Evolutionary conservation across 2,329 filamentous ascomycete genomes (phyloP), one percentile per base, ranked within the genome.

Genomic region (Cercospora beticola): DNA sequence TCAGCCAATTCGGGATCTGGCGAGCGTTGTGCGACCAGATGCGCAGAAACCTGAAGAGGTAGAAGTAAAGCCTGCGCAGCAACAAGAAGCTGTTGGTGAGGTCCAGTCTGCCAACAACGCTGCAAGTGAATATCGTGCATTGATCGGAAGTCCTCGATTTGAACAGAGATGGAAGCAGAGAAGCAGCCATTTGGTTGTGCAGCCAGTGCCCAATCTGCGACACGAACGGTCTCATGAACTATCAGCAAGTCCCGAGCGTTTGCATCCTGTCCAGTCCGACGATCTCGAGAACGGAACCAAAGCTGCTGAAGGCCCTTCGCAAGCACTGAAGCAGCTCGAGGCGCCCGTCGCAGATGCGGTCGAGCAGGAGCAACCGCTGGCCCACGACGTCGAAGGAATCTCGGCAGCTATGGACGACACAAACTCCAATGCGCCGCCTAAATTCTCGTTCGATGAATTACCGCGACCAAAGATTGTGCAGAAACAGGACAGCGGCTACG

Each of bases 401-500:
- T 63, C 43, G 30, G 28, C 30, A 4, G 46, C 70, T 21, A 64
- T 26, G 26, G 67, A 68, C 16, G 70, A 68, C 36, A 46, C 28
- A 7, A 40, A 62, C 14, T 40, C 14, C 30, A 54, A 18, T 21
- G 56, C 40, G 4, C 60, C 57, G 21, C 40, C 59, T 30, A 31
- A n/a, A 43, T 33, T 58, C 52, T 63, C 59, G 8, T 62, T 62
- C 36, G 59, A 62, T 23, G 30, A 59, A 64, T 33, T 30, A 21
- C 54, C n/a, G 16, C 52, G 57, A 52, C 58, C 69, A 46, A 62
- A 57, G n/a, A 64, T 62, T 57, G 62, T 67, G 18, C 67, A 61
- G 33, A 74, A 77, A 60, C 68, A 67, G 14, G 78, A 80, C 66
- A 79, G 78, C 64, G 77, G 78, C 18, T 80, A 80, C 62, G 75